Evolutionary conservation across 495 filamentous ascomycete genomes (phyloP), one percentile per base, ranked within the genome.

Genomic region (Rostrohypoxylon terebratum): DNA sequence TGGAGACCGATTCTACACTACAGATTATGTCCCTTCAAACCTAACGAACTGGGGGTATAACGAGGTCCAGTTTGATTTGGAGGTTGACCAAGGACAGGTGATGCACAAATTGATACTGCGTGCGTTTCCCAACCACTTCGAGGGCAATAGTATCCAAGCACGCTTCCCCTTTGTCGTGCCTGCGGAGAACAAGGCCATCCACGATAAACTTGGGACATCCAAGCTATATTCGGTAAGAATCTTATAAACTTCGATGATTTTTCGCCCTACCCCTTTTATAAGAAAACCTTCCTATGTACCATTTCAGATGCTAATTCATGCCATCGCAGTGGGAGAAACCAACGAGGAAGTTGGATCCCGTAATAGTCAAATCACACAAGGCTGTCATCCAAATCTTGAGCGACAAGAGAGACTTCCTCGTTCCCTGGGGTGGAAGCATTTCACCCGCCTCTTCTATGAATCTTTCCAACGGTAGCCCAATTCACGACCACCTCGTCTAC

Each of bases 1-100:
- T 33, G 90, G 91, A 3, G 93, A 96, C 80, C 85, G 93, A 5
- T 94, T 94, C 81, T 92, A 93, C 76, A 94, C 92, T 7, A 50
- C 78, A n/a, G 84, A 87, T 65, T 93, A 89, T 74, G 90, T 87
- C n/a, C 86, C 91, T 0, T 84, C 85, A 42, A 88, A 89, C 66
- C 83, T 94, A 34, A 94, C 93, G 0, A 92, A 90, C 64, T 95
- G 90, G 90, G 71, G 90, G 6, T 89, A 88, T 16, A 72, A 72
- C 14, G 75, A 74, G 21, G 86, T 84, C 48, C 86, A 90, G 40
- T 91, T 90, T 60, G 90, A 93, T 77, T 77, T 87, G 7, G 88
- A 85, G 63, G 81, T 92, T 61, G 83, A 92, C 59, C 86, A 92
- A 69, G 91, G 91, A 13, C 90, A 88, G 69, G 88, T 93, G 3